Conservation (phyloP, 2,329 filamentous ascomycete genomes). For the Scytalidium sp. region DNA sequence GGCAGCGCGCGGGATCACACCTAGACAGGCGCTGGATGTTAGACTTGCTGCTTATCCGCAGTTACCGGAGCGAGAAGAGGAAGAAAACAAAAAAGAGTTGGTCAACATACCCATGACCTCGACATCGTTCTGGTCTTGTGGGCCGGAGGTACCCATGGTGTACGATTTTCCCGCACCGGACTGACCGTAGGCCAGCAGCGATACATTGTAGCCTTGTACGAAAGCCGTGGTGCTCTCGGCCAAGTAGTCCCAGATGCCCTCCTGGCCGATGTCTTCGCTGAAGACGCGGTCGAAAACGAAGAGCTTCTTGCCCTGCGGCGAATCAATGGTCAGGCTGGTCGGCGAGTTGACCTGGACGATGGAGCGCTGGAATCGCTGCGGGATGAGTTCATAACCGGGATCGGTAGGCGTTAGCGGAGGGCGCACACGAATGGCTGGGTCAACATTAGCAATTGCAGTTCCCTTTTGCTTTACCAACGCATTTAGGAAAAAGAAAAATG, state of each 20-base stretch:
- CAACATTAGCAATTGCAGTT: slow-evolving; percentile 4
- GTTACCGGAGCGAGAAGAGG: background rate
- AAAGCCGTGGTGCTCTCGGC: slow-evolving; percentile 88
- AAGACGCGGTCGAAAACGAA: slow-evolving; percentile 98
- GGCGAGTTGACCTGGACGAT: slow-evolving; percentile 87
- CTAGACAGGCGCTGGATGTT: slow-evolving; percentile 39
- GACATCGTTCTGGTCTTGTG: slow-evolving; percentile 67
- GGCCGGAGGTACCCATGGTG: slow-evolving; percentile 95
- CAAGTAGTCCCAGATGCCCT: slow-evolving; percentile 92
- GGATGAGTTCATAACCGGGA: slow-evolving; percentile 91
- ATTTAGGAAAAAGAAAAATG: slow-evolving; percentile 7
- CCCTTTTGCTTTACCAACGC: slow-evolving; percentile 1
- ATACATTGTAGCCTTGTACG: slow-evolving; percentile 96
- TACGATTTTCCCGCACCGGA: slow-evolving; percentile 98
- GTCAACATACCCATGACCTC: slow-evolving; percentile 71
- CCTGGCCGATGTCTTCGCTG: slow-evolving; percentile 75
- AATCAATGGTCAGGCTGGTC: slow-evolving; percentile 84
- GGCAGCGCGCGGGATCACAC: slow-evolving; percentile 93
- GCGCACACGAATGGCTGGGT: slow-evolving; percentile 82
- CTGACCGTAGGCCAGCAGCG: slow-evolving; percentile 92
- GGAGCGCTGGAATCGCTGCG: slow-evolving; percentile 88
- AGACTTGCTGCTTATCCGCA: background rate
- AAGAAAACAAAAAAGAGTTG: slow-evolving; percentile 7
- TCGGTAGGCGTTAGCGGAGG: slow-evolving; percentile 80
- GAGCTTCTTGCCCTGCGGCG: slow-evolving; percentile 86